phyloP scores from a whole-genome alignment of 169 alveolate genomes.

The Neospora caninum region DNA sequence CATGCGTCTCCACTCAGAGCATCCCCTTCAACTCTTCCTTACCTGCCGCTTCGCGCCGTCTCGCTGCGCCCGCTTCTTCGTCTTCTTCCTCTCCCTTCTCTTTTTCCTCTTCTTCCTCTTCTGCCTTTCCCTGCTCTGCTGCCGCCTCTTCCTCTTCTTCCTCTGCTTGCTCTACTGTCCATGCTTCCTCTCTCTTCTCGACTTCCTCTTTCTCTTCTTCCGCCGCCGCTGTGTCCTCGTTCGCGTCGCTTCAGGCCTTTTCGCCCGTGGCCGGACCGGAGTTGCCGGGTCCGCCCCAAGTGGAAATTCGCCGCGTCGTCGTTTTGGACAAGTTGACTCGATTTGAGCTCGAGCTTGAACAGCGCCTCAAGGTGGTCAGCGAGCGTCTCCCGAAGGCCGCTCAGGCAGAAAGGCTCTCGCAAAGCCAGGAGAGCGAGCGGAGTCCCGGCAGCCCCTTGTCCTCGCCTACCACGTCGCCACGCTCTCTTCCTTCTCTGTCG shows the following conservation, averaged over 20 bases:
- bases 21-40: background rate
- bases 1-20: too few relatives aligned
- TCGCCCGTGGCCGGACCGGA: background rate
- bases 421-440: background rate
- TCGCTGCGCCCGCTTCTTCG: background rate
- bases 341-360: slow-evolving; percentile 40
- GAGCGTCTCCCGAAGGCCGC: background rate
- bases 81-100: background rate
- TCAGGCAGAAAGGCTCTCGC: background rate
- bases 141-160: background rate
- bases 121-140: background rate
- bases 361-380: background rate
- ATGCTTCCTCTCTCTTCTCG: background rate
- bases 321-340: slow-evolving; percentile 45
- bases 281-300: slow-evolving; percentile 26
- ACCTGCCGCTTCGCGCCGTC: background rate
- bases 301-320: slow-evolving; percentile 46
- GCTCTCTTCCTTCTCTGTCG: background rate
- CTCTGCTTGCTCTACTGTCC: background rate
- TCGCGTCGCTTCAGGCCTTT: background rate
- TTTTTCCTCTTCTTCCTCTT: background rate
- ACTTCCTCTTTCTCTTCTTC: background rate
- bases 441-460: background rate
- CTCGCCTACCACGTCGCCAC: background rate
- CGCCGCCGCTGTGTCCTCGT: background rate